These are phyloP conservation scores for Diaporthe eres DNA, from an alignment of 2,329 filamentous ascomycete genomes.

Conservation along the genomic window DNA sequence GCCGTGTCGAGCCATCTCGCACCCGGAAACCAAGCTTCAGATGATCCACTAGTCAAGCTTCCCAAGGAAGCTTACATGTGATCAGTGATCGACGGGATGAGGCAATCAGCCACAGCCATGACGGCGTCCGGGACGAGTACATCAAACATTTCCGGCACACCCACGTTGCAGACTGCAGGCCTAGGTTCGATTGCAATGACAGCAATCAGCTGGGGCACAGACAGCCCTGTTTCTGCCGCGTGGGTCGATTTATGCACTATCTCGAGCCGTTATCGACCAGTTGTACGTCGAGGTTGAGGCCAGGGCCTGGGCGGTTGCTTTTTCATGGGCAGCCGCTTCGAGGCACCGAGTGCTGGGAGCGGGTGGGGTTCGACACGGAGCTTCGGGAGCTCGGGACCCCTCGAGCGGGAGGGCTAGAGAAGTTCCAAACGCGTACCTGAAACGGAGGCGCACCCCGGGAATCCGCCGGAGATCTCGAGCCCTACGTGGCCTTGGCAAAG, in stretches of 20 bases:
- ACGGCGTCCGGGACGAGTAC: slow-evolving; percentile 34
- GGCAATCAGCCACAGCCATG: slow-evolving; percentile 33
- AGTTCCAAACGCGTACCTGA: slow-evolving; percentile 38
- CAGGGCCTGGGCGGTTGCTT: background rate
- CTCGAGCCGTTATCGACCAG: slow-evolving; percentile 10
- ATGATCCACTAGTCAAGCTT: slow-evolving; percentile 24
- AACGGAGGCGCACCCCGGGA: slow-evolving; percentile 29
- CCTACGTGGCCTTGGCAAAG: slow-evolving; percentile 37
- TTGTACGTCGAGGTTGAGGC: background rate
- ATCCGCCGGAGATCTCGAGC: slow-evolving; percentile 20
- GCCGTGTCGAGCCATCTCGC: slow-evolving; percentile 19
- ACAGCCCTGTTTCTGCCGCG: slow-evolving; percentile 20
- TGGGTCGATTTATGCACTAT: slow-evolving; percentile 20
- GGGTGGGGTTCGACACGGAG: slow-evolving; percentile 22
- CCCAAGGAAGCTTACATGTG: slow-evolving; percentile 24
- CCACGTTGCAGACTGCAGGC: slow-evolving; percentile 35
- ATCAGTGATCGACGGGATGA: slow-evolving; percentile 21
- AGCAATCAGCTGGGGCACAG: slow-evolving; percentile 2
- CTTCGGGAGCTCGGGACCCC: slow-evolving; percentile 14
- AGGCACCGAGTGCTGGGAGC: slow-evolving; percentile 12
- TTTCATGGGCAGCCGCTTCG: background rate
- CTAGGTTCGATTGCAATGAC: slow-evolving; percentile 31
- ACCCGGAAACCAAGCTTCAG: slow-evolving; percentile 15
- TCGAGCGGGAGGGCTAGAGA: slow-evolving; percentile 22
- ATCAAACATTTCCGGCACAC: slow-evolving; percentile 42